Evolutionary conservation across 2,329 filamentous ascomycete species (phyloP), one percentile per base, ranked within the genome.

Genomic region (Cercospora sp.): DNA sequence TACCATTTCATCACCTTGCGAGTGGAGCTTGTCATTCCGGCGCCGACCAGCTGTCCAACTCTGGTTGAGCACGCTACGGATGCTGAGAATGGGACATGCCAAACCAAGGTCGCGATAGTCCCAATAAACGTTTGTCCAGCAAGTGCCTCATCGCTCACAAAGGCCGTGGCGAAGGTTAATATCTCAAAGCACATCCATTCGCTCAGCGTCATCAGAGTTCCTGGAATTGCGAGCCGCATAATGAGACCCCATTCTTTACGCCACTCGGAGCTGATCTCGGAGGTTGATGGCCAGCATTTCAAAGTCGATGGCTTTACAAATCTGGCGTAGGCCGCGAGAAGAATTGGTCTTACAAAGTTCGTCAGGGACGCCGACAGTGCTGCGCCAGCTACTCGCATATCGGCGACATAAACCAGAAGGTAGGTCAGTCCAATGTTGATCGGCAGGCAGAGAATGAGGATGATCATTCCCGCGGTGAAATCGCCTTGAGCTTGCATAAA

Each of bases 401-500:
- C 69, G 18, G 67, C 69, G 48, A 66, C 70, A 42, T 80, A 79
- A 12, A 72, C 71, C 63, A 72, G 61, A 60, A 67, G 57, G 65
- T 69, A 69, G 26, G 67, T 69, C 45, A 72, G 62, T 7, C 59
- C 67, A 0, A 70, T 57, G n/a, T 69, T 72, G 60, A 72, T 65
- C 1, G 72, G 72, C n/a, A 67, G n/a, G 65, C 57, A 67, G 33
- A 61, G 13, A 8, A 70, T 65, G 16, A 71, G 39, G 9, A 65
- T 57, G 39, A 48, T 67, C 72, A 70, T 30, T 20, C 81, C 83
- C 1, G 82, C 83, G 36, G 81, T 82, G 76, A 86, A 87, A 33
- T 85, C 79, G 1, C 85, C 85, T 69, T 87, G 85, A 0, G 85
- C 83, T 72, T 87, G 85, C 2, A 86, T 79, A 69, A 86, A 87